Base-by-base conservation (phyloP, 345 rosid species). In the Hirschfeldia incana region DNA sequence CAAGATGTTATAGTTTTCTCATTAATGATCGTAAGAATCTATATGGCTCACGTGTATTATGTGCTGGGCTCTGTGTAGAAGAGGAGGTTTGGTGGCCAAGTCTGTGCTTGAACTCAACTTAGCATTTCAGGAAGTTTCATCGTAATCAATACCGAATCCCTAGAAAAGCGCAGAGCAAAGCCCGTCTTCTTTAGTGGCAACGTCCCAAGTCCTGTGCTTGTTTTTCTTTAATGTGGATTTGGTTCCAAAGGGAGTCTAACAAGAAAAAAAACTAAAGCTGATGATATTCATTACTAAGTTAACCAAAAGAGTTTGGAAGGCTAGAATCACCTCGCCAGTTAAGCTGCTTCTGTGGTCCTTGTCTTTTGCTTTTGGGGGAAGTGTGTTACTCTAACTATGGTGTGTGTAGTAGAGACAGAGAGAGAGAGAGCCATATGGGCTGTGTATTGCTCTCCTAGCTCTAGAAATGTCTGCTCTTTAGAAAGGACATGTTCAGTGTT, bases 51-150 rank as follows among this genome's bases (percentile, higher is more conserved):
- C 32, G 12, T 72, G 29, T 32, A 33, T 69, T 69, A 53, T 32
- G 12, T 75, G 70, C 55, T 74, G 46, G 46, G 57, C 33, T 67
- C 16, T 60, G 68, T 46, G 64, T 77, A 95, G 99, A 87, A 88
- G 94, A 87, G 97, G 94, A 11, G 98, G 96, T n/a, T 88, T 89
- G 57, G 96, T 93, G 72, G 91, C 93, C 26, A 95, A 95, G 80
- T 84, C 89, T 28, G 94, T 91, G 10, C 90, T 89, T 78, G 99
- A 95, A 84, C 85, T 95, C 78, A 91, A 78, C 84, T 82, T 95
- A 28, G 94, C 97, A 59, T 82, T 95, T 69, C 90, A 93, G 84
- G 96, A 92, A 77, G 86, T 83, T 60, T 93, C 91, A 36, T 86
- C 84, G 84, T 72, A 63, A 65, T 78, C 62, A n/a, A 33, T 67